Base-by-base conservation (phyloP, 192 early-diverging fungal species). In the Allomyces macrogynus region DNA sequence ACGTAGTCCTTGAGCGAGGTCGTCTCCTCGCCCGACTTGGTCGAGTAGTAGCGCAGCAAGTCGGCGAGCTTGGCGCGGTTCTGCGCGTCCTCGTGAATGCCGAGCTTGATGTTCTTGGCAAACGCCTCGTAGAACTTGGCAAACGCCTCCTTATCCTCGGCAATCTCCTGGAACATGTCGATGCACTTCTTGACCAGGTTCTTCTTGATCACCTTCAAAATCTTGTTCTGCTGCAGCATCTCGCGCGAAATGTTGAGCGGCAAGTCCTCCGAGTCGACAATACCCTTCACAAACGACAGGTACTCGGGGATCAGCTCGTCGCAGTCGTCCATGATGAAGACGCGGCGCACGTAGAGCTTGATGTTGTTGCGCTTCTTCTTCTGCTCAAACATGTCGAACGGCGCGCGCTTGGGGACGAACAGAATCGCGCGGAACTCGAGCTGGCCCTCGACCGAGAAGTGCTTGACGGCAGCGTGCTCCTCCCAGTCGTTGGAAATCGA, bases 351-450 rank as follows among this genome's bases (percentile, higher is more conserved):
- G 78, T 96, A 99, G 68, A 99, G 85, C 84, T 96, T 97, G 86
- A 99, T 96, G 90, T 96, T 97, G 87, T 95, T 95, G 76, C 92
- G 88, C 88, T 97, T 97, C 90, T 95, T 95, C 86, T 92, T 91
- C 73, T 83, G 81, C 83, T 99, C 92, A 70, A 95, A 97, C 79
- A 97, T 80, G 77, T 96, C 95, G 76, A 95, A 93, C 67, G 96
- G 96, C 71, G 92, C 92, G 76, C 92, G 91, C 77, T 84, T 78
- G 76, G 96, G 95, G 57, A 95, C 85, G 71, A 89, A 99, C 71
- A 99, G 86, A 72, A 99, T 89, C 71, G 93, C 92, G 75, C 93
- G 87, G 92, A 99, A 97, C 79, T 97, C 93, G 68, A 99, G 84
- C 81, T 97, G 92, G 78, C 94, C 96, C 80, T 99, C 96, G 63